Conservation (phyloP, 129 eudicot genomes). For the Chrysanthemum lavandulifolium region DNA sequence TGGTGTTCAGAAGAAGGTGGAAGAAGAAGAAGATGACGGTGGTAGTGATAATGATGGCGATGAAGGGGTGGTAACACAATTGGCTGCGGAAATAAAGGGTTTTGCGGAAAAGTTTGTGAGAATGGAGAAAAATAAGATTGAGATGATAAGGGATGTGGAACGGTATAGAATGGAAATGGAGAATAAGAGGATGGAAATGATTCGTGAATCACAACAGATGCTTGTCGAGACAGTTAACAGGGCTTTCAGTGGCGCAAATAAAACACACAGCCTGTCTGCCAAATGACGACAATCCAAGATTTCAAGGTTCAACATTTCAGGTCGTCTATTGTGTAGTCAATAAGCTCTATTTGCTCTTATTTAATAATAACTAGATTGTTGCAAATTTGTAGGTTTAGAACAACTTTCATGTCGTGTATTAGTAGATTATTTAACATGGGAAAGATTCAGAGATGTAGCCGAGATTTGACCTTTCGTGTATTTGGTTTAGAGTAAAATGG, state of each 20-base stretch:
- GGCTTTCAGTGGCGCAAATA: constrained; percentile 50
- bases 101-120: constrained; percentile 74
- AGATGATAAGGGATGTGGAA: constrained; percentile 76
- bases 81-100: constrained; percentile 71
- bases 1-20: constrained; percentile 22
- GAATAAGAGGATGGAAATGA: constrained; percentile 85
- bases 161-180: constrained; percentile 82
- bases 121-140: constrained; percentile 86
- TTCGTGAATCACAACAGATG: constrained; percentile 65
- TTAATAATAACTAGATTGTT: constrained; percentile 29
- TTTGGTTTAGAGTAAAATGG: constrained; percentile 14
- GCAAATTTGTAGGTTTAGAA: constrained; percentile 25
- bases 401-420: constrained; percentile 6
- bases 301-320: constrained; percentile 23
- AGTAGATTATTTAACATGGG: constrained; percentile 16
- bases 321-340: constrained; percentile 19
- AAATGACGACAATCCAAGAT: constrained; percentile 24
- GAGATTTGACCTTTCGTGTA: not conserved
- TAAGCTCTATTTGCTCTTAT: constrained; percentile 12
- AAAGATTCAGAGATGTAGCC: not conserved
- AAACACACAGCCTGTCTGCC: constrained; percentile 46
- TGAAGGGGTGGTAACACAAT: constrained; percentile 39
- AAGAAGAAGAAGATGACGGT: constrained; percentile 29
- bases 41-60: constrained; percentile 29
- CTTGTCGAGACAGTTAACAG: constrained; percentile 59